Evolutionary conservation across 169 alveolate species (phyloP).

Genomic region (Babesia divergens): DNA sequence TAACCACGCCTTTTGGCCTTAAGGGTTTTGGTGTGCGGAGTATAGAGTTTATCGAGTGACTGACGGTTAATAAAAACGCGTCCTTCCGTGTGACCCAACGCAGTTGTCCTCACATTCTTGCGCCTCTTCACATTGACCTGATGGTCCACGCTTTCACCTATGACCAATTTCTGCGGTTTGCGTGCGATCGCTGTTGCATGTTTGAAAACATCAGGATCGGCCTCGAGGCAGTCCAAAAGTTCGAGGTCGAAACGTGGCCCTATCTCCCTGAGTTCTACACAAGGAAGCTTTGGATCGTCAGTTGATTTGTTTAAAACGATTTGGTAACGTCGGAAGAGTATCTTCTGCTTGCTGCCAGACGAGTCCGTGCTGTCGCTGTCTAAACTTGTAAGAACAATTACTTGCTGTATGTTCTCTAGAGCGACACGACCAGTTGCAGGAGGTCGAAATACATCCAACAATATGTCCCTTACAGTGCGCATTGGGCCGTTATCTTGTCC

Average conservation of each 20-base stretch:
- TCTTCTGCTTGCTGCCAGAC: neutral
- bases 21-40: constrained; percentile 57
- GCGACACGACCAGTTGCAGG: constrained; percentile 39
- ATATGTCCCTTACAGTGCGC: constrained; percentile 41
- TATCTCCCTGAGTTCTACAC: constrained; percentile 42
- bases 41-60: constrained; percentile 38
- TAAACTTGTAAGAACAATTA: constrained; percentile 34
- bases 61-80: constrained; percentile 45
- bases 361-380: constrained; percentile 25
- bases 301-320: constrained; percentile 17
- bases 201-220: constrained; percentile 42
- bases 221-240: constrained; percentile 28
- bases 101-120: constrained; percentile 46
- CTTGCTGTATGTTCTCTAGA: constrained; percentile 50
- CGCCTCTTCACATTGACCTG: constrained; percentile 3
- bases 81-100: constrained; percentile 53
- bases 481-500: constrained; percentile 48
- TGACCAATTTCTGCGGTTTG: constrained; percentile 40
- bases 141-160: constrained; percentile 16
- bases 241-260: constrained; percentile 58
- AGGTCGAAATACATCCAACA: constrained; percentile 52
- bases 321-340: constrained; percentile 45
- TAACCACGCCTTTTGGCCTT: constrained; percentile 20
- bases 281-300: constrained; percentile 37
- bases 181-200: constrained; percentile 24